phyloP scores from a whole-genome alignment of 192 early-diverging fungal species.

The Hyaloraphidium curvatum region DNA sequence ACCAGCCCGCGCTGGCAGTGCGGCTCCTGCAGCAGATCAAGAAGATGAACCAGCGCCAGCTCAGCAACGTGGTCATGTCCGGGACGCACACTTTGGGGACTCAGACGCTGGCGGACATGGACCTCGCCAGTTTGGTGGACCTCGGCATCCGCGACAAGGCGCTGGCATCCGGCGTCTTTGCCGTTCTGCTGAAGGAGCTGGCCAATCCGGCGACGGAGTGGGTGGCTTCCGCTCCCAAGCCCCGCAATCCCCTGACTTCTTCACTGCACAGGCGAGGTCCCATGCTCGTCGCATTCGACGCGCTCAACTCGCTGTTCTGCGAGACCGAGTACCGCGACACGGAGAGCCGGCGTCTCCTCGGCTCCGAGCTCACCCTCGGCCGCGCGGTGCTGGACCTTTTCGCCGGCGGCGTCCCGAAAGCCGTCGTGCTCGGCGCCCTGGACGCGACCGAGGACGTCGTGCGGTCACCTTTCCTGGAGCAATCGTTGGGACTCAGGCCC shows the following conservation, averaged over 20 bases:
- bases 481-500: no score
- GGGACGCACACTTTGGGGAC: background rate
- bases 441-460: background rate
- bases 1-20: conserved; percentile 22
- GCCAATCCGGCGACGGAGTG: background rate
- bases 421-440: background rate
- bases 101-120: conserved; percentile 7
- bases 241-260: background rate
- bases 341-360: conserved; percentile 18
- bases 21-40: conserved; percentile 19
- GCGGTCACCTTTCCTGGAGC: background rate
- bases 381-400: conserved; percentile 26
- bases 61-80: conserved; percentile 5
- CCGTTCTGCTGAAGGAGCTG: conserved; percentile 14
- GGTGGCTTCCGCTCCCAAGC: background rate
- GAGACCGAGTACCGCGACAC: conserved; percentile 20
- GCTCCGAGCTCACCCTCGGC: conserved; percentile 18
- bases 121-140: conserved; percentile 2
- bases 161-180: conserved; percentile 9
- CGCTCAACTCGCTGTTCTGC: conserved; percentile 25
- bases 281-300: conserved; percentile 28
- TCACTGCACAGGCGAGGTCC: conserved; percentile 13
- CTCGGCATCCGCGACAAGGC: conserved; percentile 2
- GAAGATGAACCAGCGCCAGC: conserved; percentile 12
- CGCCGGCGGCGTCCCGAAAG: conserved; percentile 12